Base-by-base conservation (phyloP, 495 filamentous ascomycete genomes). In the Tuber aestivum region DNA sequence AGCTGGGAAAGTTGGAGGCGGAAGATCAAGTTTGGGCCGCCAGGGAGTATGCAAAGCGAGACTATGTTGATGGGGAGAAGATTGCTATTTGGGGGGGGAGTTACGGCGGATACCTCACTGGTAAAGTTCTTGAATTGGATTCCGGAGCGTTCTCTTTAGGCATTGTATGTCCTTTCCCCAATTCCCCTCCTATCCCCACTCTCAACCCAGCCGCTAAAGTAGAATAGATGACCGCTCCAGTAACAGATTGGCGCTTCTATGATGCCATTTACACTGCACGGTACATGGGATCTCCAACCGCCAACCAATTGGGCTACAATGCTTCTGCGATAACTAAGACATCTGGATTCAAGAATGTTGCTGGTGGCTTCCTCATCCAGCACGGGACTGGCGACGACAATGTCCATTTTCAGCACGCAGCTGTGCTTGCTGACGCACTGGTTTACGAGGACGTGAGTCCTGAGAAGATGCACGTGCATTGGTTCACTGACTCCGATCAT, bases 181-280 rank as follows among this genome's bases (percentile, higher is more conserved):
- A n/a, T 32, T 5, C 56, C 48, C 1, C 44, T 48, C 20, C 41
- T 61, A 69, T 3, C 14, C 16, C 16, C 20, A 20, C 41, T 44
- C 38, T 42, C 42, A 5, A 1, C 20, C 32, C 50, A 37, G 12
- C 70, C 69, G 16, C 76, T 44, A 21, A 72, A 42, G 38, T 4
- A 69, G 18, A 9, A 23, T 23, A 79, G 77, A 79, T 79, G 18
- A 87, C 87, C 0, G 88, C 88, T 0, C 88, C 88, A 0, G 88
- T 89, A 5, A 84, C 83, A 21, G 88, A 90, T 80, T 90, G 89
- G 89, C 84, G 88, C 6, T 88, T 89, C 82, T 90, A 90, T 83
- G 89, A 91, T 77, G 86, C 80, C 74, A 87, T 90, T 83, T 91
- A 90, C 83, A 89, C 89, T 16, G 89, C 90, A 83, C 85, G 89